Evolutionary conservation across 2,329 filamentous ascomycete genomes (phyloP), one percentile per base, ranked within the genome.

Genomic region (Tolypocladium ophioglossoides): DNA sequence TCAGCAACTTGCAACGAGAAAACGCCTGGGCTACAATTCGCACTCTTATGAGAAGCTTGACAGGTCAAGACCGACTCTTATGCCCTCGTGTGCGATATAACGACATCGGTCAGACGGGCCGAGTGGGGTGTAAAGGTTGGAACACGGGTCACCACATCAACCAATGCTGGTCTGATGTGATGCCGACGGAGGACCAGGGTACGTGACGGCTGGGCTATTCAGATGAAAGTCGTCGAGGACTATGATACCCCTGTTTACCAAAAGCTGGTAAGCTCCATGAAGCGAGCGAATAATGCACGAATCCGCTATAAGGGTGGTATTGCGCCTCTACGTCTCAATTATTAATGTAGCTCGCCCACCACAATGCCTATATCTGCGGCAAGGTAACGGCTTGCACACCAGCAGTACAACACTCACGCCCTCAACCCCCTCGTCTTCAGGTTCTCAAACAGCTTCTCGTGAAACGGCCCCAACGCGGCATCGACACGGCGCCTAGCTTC

Each of bases 351-450:
- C 30, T 30, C 4, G 5, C 30, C 30, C 30, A 4, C 4, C 30
- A 30, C 4, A 7, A 8, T 30, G 30, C 30, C 9, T 30, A 30
- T 8, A 8, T 30, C 30, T 30, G 4, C 30, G 7, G 4, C 30
- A 30, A 7, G n/a, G n/a, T n/a, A n/a, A n/a, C n/a, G n/a, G n/a
- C n/a, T n/a, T n/a, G n/a, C n/a, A n/a, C n/a, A n/a, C n/a, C n/a
- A n/a, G n/a, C n/a, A n/a, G n/a, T n/a, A n/a, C n/a, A n/a, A n/a
- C n/a, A 10, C 50, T 40, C 37, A 52, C 18, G 48, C 41, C 18
- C 18, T 24, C 18, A 56, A n/a, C 5, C 55, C 52, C 14, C 53
- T 55, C 5, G 30, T 52, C 38, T 50, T 51, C 14, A 56, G 38
- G 46, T 53, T 38, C 16, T 48, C 34, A 32, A 56, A 50, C 11